Evolutionary conservation across 2,329 filamentous ascomycete species (phyloP), one percentile per base, ranked within the genome.

Genomic region (Calcarisporium arbuscula): DNA sequence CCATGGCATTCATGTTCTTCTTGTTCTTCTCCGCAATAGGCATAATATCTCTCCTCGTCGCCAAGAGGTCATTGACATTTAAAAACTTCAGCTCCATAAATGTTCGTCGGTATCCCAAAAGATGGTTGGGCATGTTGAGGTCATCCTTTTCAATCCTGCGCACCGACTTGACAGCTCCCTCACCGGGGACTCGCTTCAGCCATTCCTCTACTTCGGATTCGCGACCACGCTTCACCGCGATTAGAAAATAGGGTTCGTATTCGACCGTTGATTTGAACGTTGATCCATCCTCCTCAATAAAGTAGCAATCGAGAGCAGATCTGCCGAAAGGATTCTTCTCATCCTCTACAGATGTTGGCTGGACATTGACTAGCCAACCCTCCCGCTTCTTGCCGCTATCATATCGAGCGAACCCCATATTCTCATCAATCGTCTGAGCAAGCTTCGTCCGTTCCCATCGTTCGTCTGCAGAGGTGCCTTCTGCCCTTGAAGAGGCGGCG

Each of bases 191-290:
- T 60, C 83, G 63, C 78, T 85, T 72, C 45, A 86, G 77, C 87
- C 89, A 98, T 65, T 98, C 92, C 57, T 98, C 94, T 3, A 95
- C 92, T 60, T 98, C 94, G 33, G 78, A 74, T 64, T 98, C 94
- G 50, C 80, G 80, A 7, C 88, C 86, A 53, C 82, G 85, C 60
- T 88, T 92, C 34, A 89, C 85, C 0, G 89, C 90, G 34, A 98
- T 78, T 40, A 98, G 64, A 50, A 98, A 95, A 65, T 98, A 98
- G 1, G 92, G 92, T 49, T 96, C 88, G 58, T 95, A 96, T 64
- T 95, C 87, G 45, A 98, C 66, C 1, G 89, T 95, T 9, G 92
- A 89, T 59, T 98, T 98, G 72, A 98, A 98, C 5, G 84, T 90
- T 31, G 81, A 77, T 11, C 86, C 75, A 51, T 94, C 85, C 39